phyloP scores from a whole-genome alignment of 352 stramenopile species.

The Globisporangium uncinulatum region DNA sequence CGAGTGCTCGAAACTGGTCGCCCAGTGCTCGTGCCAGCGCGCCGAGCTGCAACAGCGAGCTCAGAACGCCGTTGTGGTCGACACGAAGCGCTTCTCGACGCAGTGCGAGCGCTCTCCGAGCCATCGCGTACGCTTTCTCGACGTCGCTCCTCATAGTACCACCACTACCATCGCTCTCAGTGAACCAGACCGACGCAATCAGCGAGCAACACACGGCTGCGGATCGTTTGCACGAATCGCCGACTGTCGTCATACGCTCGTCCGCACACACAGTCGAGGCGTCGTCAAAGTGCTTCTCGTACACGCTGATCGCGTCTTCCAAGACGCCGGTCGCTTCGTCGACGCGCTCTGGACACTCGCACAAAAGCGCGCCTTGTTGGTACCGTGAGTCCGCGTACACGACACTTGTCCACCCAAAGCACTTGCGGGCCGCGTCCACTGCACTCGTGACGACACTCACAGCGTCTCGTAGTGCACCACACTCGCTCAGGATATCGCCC shows the following conservation, averaged over 20 bases:
- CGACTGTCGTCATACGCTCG: neutral
- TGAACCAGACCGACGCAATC: conserved; percentile 19
- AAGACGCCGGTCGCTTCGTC: conserved; percentile 39
- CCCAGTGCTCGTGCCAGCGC: conserved; percentile 28
- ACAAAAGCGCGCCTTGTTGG: conserved; percentile 34
- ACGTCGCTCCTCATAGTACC: conserved; percentile 12
- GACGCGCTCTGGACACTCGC: conserved; percentile 1
- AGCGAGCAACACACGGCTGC: conserved; percentile 34
- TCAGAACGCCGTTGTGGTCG: conserved; percentile 26
- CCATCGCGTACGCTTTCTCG: conserved; percentile 40
- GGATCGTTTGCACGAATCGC: conserved; percentile 16
- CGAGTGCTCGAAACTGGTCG: conserved; percentile 48
- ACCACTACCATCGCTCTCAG: conserved; percentile 1
- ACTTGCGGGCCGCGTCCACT: conserved; percentile 27
- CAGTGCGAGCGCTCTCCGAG: conserved; percentile 27
- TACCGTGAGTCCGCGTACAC: conserved; percentile 42
- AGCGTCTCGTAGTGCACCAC: conserved; percentile 20
- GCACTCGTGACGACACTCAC: conserved; percentile 21
- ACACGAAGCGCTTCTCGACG: conserved; percentile 24
- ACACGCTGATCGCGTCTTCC: conserved; percentile 49
- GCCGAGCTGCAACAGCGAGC: conserved; percentile 44
- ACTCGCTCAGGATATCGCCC: conserved; percentile 27
- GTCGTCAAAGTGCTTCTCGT: conserved; percentile 37
- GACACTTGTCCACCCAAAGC: conserved; percentile 39
- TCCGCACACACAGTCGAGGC: conserved; percentile 6